phyloP scores from a whole-genome alignment of 768 basidiomycete species.

The Chalciporus pseudorubinellus region DNA sequence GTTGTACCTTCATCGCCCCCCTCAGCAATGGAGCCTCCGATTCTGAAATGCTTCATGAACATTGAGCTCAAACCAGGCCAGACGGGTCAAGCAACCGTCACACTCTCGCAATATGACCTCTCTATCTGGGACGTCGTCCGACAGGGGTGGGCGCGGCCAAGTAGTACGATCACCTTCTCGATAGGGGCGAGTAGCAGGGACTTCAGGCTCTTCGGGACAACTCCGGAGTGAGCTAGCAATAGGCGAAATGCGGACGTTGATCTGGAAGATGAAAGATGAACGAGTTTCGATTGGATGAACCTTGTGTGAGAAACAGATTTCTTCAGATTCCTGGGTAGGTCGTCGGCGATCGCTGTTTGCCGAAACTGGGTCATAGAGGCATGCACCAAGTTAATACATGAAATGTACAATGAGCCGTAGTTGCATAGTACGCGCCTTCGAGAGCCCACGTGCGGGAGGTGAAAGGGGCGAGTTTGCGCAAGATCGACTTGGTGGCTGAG shows the following conservation, averaged over 20 bases:
- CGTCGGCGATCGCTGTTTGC: not conserved
- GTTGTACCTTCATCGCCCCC: constrained; percentile 70
- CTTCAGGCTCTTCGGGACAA: constrained; percentile 45
- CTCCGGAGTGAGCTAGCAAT: constrained; percentile 6
- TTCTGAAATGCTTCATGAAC: constrained; percentile 70
- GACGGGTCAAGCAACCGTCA: constrained; percentile 47
- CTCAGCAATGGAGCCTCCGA: constrained; percentile 65
- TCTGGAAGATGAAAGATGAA: too few species aligned
- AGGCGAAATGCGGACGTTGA: not conserved
- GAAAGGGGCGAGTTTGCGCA: not conserved
- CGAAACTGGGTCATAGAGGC: not conserved
- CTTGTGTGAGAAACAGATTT: not conserved
- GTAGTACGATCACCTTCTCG: constrained; percentile 58
- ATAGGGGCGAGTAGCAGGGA: constrained; percentile 72
- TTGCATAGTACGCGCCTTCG: not conserved
- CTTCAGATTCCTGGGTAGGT: not conserved
- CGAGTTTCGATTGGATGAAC: not conserved
- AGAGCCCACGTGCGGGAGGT: not conserved
- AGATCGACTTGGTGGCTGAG: not conserved
- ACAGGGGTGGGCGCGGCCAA: constrained; percentile 74
- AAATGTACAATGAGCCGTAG: not conserved
- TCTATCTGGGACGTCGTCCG: constrained; percentile 74
- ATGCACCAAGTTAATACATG: not conserved
- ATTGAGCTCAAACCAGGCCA: constrained; percentile 49
- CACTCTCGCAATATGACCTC: constrained; percentile 65